Base-by-base conservation (phyloP, 78 protist genomes). In the Dictyostelium firmibasis region DNA sequence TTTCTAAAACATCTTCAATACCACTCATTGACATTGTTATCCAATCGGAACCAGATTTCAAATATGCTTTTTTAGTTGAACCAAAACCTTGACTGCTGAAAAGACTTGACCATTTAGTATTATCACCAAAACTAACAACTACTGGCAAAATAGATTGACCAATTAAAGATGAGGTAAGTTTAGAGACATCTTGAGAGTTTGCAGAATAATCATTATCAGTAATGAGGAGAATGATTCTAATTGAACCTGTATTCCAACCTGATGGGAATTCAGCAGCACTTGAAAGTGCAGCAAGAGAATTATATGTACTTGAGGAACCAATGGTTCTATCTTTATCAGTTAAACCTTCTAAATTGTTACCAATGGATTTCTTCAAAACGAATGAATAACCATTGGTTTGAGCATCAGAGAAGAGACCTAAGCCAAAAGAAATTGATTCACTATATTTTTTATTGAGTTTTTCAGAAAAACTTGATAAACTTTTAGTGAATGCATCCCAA, bases 391-490 rank as follows among this genome's bases (percentile, higher is more conserved):
- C 81, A 20, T 35, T 38, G 18, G 74, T n/a, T 10, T 7, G 47
- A 10, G 92, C 83, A 60, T 86, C 92, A 1, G 92, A 86, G 77
- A 50, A 86, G 2, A 67, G 23, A 86, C 92, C 92, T 10, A 53
- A 36, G n/a, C 84, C 92, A 77, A 60, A 20, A 4, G 29, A 25
- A 8, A 18, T 13, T 13, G 47, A 47, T 29, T 70, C 70, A 50
- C 60, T n/a, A n/a, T 23, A n/a, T 25, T 29, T 4, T 8, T 72
- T 8, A 1, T 38, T 35, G 7, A 85, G 25, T 50, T 50, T 47
- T 43, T 11, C 50, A 1, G 57, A n/a, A 9, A 36, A 75, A 20
- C 18, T 33, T 1, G 31, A 13, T n/a, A 36, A 20, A 29, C 18
- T 25, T 10, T 23, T 53, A 57, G 11, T 23, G 13, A 57, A 16